These are phyloP conservation scores for Irpex rosettiformis DNA, from an alignment of 1,284 basidiomycete genomes.

Conservation along the genomic window DNA sequence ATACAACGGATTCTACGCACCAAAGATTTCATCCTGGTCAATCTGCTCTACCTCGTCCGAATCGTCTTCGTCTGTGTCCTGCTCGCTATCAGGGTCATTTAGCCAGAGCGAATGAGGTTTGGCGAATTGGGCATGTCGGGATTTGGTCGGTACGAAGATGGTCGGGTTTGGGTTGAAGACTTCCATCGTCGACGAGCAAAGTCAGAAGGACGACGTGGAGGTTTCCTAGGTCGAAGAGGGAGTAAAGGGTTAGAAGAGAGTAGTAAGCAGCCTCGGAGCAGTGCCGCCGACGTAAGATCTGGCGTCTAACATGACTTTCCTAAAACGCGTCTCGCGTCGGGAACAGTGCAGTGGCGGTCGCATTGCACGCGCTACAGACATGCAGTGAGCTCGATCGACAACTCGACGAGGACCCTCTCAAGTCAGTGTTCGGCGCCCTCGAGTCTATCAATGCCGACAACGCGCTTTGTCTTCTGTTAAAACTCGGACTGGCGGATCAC, in stretches of 20 bases:
- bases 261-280: not conserved
- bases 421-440: not conserved
- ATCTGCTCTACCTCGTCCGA: slow-evolving; percentile 39
- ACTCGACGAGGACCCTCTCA: not conserved
- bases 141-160: slow-evolving; percentile 28
- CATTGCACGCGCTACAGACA: not conserved
- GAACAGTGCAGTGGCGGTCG: no score
- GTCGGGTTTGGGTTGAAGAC: slow-evolving; percentile 37
- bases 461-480: not conserved
- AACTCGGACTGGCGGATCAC: not conserved
- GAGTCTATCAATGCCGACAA: not conserved
- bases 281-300: not conserved
- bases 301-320: no score
- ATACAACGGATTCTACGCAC: slow-evolving; percentile 31
- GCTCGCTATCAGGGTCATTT: slow-evolving; percentile 26
- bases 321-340: not conserved
- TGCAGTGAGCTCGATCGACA: not conserved
- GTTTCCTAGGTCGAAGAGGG: not conserved
- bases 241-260: not conserved
- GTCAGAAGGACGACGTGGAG: not conserved
- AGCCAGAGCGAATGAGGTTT: slow-evolving; percentile 32
- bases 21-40: slow-evolving; percentile 52
- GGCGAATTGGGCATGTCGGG: slow-evolving; percentile 20
- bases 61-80: slow-evolving; percentile 24
- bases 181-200: slow-evolving; percentile 25